phyloP scores from a whole-genome alignment of 805 yeast genomes.

The Debaryomyces maramus region DNA sequence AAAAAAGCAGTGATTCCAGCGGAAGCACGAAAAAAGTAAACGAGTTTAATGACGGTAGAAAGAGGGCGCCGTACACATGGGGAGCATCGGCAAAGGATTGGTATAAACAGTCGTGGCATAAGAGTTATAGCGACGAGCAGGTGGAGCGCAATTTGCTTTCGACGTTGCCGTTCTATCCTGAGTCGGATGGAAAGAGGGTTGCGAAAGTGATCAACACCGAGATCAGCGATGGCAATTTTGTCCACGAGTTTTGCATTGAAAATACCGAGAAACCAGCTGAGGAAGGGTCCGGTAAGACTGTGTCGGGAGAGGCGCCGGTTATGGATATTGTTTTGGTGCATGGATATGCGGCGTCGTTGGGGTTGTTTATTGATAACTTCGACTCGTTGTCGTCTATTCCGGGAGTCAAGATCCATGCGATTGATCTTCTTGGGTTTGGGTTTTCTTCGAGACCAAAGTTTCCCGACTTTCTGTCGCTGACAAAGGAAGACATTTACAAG shows the following conservation, averaged over 20 bases:
- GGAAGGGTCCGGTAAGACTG: not conserved
- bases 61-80: slow-evolving; percentile 17
- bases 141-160: slow-evolving; percentile 49
- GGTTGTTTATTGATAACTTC: slow-evolving; percentile 75
- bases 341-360: slow-evolving; percentile 92
- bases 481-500: slow-evolving; percentile 35
- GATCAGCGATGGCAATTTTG: slow-evolving; percentile 53
- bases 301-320: not conserved
- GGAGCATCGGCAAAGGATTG: slow-evolving; percentile 27
- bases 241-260: slow-evolving; percentile 74
- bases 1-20: not conserved
- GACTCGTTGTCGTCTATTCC: slow-evolving; percentile 47
- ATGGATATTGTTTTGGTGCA: slow-evolving; percentile 73
- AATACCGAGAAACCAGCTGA: slow-evolving; percentile 26
- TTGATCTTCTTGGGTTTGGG: slow-evolving; percentile 75
- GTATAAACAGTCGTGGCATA: slow-evolving; percentile 25
- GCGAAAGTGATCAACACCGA: slow-evolving; percentile 54
- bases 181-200: slow-evolving; percentile 46
- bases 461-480: slow-evolving; percentile 29
- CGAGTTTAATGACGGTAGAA: slow-evolving; percentile 14
- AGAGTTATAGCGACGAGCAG: slow-evolving; percentile 21
- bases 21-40: not conserved
- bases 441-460: slow-evolving; percentile 58
- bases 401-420: slow-evolving; percentile 60
- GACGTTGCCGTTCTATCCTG: slow-evolving; percentile 58